A percentile compares a stretch with the other conserved stretches of the same genome.
phyloP scores from a whole-genome alignment of 768 basidiomycete genomes.

The Termitomyces sp. region DNA sequence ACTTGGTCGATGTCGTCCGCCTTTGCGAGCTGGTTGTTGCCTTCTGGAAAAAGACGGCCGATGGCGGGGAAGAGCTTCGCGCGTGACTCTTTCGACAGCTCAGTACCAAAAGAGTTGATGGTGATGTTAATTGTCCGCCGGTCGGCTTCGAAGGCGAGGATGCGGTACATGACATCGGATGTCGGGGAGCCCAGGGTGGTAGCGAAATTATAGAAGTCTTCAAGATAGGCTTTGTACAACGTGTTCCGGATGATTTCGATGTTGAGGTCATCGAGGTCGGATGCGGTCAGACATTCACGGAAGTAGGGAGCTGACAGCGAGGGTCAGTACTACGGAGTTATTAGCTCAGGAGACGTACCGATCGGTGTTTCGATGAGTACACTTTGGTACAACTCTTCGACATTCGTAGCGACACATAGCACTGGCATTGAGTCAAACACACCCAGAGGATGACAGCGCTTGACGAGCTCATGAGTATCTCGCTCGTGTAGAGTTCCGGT shows the following conservation, averaged over 20 bases:
- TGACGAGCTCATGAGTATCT: slow-evolving; percentile 94
- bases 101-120: slow-evolving; percentile 97
- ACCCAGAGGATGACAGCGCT: slow-evolving; percentile 95
- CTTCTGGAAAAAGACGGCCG: slow-evolving; percentile 91
- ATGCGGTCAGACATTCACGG: slow-evolving; percentile 90
- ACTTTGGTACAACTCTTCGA: slow-evolving; percentile 95
- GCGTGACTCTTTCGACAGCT: slow-evolving; percentile 91
- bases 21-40: slow-evolving; percentile 90
- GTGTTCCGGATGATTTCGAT: slow-evolving; percentile 99
- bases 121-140: slow-evolving; percentile 97
- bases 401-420: slow-evolving; percentile 97
- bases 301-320: slow-evolving; percentile 80
- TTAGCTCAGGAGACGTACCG: slow-evolving; percentile 51
- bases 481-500: slow-evolving; percentile 96
- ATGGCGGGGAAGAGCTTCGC: slow-evolving; percentile 93
- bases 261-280: slow-evolving; percentile 97
- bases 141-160: slow-evolving; percentile 96
- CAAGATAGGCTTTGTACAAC: slow-evolving; percentile 97
- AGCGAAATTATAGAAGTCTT: slow-evolving; percentile 91
- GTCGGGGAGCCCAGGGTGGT: slow-evolving; percentile 81
- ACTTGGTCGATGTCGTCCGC: slow-evolving; percentile 97
- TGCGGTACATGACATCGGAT: slow-evolving; percentile 85
- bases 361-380: slow-evolving; percentile 97
- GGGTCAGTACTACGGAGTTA: slow-evolving; percentile 4
- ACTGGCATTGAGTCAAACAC: slow-evolving; percentile 99